Evolutionary conservation across 1,284 basidiomycete genomes (phyloP), one percentile per base, ranked within the genome.

Genomic region (Testicularia cyperi): DNA sequence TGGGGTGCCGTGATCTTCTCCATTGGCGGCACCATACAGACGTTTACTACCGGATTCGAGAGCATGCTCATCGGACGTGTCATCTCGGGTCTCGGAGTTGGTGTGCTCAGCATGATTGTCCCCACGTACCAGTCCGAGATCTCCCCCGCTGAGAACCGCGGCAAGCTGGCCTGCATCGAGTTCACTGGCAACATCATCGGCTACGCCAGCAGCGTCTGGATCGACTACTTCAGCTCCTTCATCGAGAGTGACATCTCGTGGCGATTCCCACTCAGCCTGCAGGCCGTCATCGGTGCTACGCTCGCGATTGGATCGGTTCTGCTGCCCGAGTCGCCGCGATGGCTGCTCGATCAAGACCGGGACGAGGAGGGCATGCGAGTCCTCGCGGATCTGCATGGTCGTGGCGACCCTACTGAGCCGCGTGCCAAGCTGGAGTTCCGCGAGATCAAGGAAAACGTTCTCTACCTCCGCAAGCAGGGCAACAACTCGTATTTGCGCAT

Each of bases 61-160:
- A 80, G 82, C 38, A 97, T 98, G 92, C 84, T 95, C 29, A 54
- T 90, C 6, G 94, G 94, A 12, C 83, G 94, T 29, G 80, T 97
- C 34, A 80, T 92, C 46, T 88, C 88, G 55, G 94, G 92, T 2
- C 90, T 90, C 67, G 94, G 94, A 13, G 94, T 98, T 12, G 94
- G 92, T 12, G 81, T 96, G 61, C 80, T 97, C 38, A 57, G 53
- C 37, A 96, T 92, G 51, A 91, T 96, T 57, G 94, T 97, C 18
- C 94, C 94, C 6, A 95, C 96, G 53, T 98, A 96, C 77, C 94
- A 96, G 79, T 89, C 88, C 66, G 94, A 97, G 80, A 90, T 97
- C 38, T 94, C 90, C 2, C 92, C 92, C 13, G 89, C 94, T 3
- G 84, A 90, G 72, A 90, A 95, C 79, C 52, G 74, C 22, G 74